These are phyloP conservation scores for Parastagonospora nodorum DNA, from an alignment of 2,329 filamentous ascomycete genomes.

Conservation along the genomic window DNA sequence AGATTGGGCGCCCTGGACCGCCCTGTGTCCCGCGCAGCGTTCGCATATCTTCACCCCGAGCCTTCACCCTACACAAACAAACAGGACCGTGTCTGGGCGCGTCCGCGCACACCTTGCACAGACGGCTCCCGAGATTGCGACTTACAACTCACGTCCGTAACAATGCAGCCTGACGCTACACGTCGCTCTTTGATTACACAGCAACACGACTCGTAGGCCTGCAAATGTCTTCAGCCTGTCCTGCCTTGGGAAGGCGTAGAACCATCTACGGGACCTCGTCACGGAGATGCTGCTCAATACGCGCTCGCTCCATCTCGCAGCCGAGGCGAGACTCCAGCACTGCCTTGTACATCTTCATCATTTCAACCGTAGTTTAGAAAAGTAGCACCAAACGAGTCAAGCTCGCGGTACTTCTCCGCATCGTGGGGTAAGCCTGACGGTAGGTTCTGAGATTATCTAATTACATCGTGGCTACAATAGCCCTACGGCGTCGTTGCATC, in stretches of 20 bases:
- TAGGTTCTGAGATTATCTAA: background rate
- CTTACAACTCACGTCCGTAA: too few species aligned
- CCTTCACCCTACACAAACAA: background rate
- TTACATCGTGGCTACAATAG: background rate
- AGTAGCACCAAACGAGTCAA: background rate
- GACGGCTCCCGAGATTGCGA: too few species aligned
- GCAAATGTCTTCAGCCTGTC: too few species aligned
- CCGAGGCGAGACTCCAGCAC: background rate
- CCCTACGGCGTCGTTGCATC: background rate
- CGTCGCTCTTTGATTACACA: too few species aligned
- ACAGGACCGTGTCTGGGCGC: background rate
- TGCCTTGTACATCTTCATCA: constrained; percentile 6
- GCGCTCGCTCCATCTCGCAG: background rate
- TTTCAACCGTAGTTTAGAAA: constrained; percentile 10
- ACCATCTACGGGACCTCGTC: too few species aligned
- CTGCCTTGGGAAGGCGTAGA: too few species aligned
- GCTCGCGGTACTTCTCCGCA: background rate
- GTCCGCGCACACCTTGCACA: too few species aligned
- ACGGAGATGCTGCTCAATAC: too few species aligned
- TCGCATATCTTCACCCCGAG: background rate
- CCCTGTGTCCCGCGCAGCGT: too few species aligned
- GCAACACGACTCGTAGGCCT: too few species aligned
- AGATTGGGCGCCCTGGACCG: too few species aligned
- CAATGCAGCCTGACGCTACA: background rate
- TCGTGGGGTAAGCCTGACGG: background rate